phyloP scores from a whole-genome alignment of 2,329 filamentous ascomycete species.

The Helminthosporium solani region DNA sequence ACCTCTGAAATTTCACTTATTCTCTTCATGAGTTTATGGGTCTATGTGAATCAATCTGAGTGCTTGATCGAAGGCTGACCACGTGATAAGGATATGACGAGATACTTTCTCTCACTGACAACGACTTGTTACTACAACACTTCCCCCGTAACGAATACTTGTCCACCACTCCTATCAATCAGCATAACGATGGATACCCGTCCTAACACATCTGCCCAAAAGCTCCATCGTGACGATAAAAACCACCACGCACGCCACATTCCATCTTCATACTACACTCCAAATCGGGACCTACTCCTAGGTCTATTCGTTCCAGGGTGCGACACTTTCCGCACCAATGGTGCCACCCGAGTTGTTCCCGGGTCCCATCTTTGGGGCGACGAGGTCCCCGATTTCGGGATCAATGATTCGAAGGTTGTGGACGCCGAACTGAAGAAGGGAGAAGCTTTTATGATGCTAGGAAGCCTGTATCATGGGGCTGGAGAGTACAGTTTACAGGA shows the following conservation, averaged over 20 bases:
- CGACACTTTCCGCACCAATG: conserved; percentile 40
- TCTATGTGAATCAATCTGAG: too few species aligned
- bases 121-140: conserved; percentile 39
- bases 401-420: conserved; percentile 23
- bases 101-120: conserved; percentile 41
- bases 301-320: conserved; percentile 43
- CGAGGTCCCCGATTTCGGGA: conserved; percentile 39
- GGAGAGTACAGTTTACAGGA: conserved; percentile 32
- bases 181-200: conserved; percentile 42
- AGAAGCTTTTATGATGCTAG: conserved; percentile 44
- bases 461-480: conserved; percentile 43
- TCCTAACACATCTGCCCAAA: conserved; percentile 35
- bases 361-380: conserved; percentile 46
- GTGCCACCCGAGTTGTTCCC: conserved; percentile 41
- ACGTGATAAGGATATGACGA: conserved; percentile 22
- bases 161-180: conserved; percentile 41
- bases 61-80: neutral
- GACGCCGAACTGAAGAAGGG: conserved; percentile 40
- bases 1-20: neutral
- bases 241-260: conserved; percentile 42
- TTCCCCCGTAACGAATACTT: conserved; percentile 31
- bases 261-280: conserved; percentile 19
- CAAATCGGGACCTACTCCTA: conserved; percentile 39
- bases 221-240: conserved; percentile 44
- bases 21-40: too few species aligned